Evolutionary conservation across 2,329 filamentous ascomycete genomes (phyloP).

Genomic region (Bipolaris oryzae): DNA sequence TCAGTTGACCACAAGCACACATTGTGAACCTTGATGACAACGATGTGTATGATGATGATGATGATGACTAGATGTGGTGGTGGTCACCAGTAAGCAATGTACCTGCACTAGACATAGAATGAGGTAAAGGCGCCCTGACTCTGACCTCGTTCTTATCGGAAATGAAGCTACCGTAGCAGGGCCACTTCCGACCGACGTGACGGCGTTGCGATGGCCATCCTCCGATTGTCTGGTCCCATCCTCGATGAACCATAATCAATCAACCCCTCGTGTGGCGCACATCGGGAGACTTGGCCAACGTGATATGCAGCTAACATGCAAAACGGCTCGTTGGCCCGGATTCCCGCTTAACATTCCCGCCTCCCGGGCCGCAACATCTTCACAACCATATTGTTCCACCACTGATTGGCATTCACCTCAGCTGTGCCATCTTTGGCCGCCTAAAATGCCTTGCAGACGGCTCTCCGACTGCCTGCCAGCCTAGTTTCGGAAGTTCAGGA

Average conservation of each 20-base stretch:
- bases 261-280: constrained; percentile 29
- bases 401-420: constrained; percentile 23
- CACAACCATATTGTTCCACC: constrained; percentile 45
- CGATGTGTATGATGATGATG: background rate
- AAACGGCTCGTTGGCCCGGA: constrained; percentile 33
- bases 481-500: constrained; percentile 42
- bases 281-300: constrained; percentile 20
- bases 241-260: constrained; percentile 19
- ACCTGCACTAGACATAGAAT: background rate
- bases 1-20: constrained; percentile 3
- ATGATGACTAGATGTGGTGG: background rate
- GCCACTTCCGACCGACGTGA: background rate
- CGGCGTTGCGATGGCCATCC: constrained; percentile 10
- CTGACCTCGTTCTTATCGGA: background rate
- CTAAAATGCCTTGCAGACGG: constrained; percentile 26
- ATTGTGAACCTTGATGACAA: background rate
- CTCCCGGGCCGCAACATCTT: constrained; percentile 36
- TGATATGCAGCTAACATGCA: constrained; percentile 33
- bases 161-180: background rate
- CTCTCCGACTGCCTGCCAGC: constrained; percentile 26
- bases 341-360: constrained; percentile 36
- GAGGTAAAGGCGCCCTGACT: constrained; percentile 5
- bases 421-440: constrained; percentile 17
- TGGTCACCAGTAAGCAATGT: background rate
- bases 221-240: constrained; percentile 8